Percentiles rank a stretch among this genome's conserved stretches.
Evolutionary conservation across 2,329 filamentous ascomycete genomes (phyloP).

Genomic region (Pseudogymnoascus sp.): DNA sequence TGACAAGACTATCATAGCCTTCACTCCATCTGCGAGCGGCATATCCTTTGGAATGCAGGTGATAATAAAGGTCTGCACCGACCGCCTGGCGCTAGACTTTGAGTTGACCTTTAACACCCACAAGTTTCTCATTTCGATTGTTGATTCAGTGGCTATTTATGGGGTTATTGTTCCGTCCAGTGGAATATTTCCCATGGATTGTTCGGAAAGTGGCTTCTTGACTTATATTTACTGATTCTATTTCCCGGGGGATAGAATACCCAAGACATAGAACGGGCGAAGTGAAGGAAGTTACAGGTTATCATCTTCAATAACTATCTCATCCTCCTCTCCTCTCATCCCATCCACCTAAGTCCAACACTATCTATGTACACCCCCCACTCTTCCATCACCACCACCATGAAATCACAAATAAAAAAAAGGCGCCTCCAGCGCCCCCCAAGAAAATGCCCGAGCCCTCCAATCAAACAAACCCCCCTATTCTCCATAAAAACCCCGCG

Average conservation of each 20-base stretch:
- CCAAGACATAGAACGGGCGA: neutral
- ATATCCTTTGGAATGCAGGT: too few species aligned
- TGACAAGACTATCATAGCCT: too few species aligned
- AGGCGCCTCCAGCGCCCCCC: conserved; percentile 5
- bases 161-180: too few species aligned
- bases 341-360: neutral
- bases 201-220: too few species aligned
- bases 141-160: too few species aligned
- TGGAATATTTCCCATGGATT: too few species aligned
- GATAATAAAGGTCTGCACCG: too few species aligned
- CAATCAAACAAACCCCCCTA: neutral
- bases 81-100: too few species aligned
- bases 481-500: neutral
- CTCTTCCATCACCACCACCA: neutral
- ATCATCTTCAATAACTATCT: conserved; percentile 1
- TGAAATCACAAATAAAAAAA: neutral
- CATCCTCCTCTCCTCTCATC: neutral
- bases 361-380: neutral
- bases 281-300: neutral
- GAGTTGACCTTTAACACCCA: too few species aligned
- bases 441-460: neutral
- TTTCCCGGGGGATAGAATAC: neutral
- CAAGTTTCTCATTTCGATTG: too few species aligned
- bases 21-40: too few species aligned
- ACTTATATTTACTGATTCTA: too few species aligned